Percentiles rank a stretch among this genome's conserved stretches.
Evolutionary conservation across 2,329 filamentous ascomycete genomes (phyloP).

Genomic region (Periconia sp.): DNA sequence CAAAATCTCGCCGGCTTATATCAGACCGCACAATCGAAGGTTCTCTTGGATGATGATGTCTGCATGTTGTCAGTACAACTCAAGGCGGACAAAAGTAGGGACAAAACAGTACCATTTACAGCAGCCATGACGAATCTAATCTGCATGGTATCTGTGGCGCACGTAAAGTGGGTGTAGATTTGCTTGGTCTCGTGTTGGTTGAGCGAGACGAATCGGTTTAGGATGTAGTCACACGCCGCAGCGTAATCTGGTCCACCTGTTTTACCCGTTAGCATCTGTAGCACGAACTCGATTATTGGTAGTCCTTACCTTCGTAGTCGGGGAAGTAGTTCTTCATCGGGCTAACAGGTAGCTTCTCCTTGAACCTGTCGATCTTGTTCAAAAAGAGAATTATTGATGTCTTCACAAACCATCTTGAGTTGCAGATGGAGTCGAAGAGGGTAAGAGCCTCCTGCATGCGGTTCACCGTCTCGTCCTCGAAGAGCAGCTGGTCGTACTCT

Average conservation of each 20-base stretch:
- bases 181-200: constrained; percentile 99
- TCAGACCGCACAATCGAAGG: constrained; percentile 92
- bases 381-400: constrained; percentile 76
- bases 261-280: constrained; percentile 13
- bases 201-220: constrained; percentile 96
- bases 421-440: constrained; percentile 75
- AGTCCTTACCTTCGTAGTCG: constrained; percentile 72
- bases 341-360: constrained; percentile 75
- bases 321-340: constrained; percentile 80
- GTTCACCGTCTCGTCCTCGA: constrained; percentile 90
- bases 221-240: constrained; percentile 96
- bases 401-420: constrained; percentile 75
- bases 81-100: not conserved
- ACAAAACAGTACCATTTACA: constrained; percentile 82
- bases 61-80: constrained; percentile 57
- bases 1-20: constrained; percentile 63
- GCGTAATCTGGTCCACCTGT: constrained; percentile 90
- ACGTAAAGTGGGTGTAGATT: constrained; percentile 99
- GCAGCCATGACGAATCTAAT: constrained; percentile 99
- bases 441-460: constrained; percentile 76
- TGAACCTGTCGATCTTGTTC: constrained; percentile 78
- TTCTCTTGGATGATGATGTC: constrained; percentile 99
- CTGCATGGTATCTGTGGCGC: constrained; percentile 97
- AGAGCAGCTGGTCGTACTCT: constrained; percentile 94
- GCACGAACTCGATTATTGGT: no score